Percentiles rank a stretch among this genome's conserved stretches.
Evolutionary conservation across 139 green algal genomes (phyloP).

Genomic region (Chlorella vulgaris): DNA sequence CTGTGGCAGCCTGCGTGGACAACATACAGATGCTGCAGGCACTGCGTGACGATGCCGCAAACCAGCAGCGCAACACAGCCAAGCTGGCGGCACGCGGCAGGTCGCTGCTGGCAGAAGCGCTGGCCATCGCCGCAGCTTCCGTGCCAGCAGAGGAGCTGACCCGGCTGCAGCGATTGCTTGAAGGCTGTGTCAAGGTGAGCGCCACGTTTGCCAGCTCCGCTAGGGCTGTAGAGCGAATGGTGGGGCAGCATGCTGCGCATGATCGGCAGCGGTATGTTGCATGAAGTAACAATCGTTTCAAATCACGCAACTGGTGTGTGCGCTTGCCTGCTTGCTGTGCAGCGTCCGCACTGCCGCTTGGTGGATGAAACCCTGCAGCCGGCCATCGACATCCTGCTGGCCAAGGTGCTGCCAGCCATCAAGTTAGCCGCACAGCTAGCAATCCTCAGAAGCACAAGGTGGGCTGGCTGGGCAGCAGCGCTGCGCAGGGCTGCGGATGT

Average conservation of each 20-base stretch:
- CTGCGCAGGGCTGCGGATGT: not conserved
- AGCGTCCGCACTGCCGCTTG: not conserved
- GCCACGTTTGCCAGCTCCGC: too few relatives aligned
- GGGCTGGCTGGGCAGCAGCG: too few relatives aligned
- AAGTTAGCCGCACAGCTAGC: not conserved
- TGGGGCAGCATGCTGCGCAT: too few relatives aligned
- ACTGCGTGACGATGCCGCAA: not conserved
- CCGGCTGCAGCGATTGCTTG: too few relatives aligned
- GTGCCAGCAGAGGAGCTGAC: too few relatives aligned
- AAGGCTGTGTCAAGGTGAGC: too few relatives aligned
- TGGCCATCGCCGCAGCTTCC: too few relatives aligned
- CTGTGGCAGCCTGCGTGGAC: not conserved
- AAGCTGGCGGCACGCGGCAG: not conserved
- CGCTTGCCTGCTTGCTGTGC: too few relatives aligned
- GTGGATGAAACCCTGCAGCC: conserved; percentile 2
- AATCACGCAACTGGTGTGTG: not conserved
- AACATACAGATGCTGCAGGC: not conserved
- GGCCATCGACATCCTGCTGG: not conserved
- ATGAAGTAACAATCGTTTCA: not conserved
- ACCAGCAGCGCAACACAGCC: not conserved
- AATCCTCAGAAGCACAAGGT: not conserved
- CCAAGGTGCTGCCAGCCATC: not conserved
- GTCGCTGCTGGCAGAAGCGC: not conserved
- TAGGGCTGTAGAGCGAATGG: too few relatives aligned
- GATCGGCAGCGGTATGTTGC: too few relatives aligned